phyloP scores from a whole-genome alignment of 2,329 filamentous ascomycete genomes.

The Ramularia collo-cygni region DNA sequence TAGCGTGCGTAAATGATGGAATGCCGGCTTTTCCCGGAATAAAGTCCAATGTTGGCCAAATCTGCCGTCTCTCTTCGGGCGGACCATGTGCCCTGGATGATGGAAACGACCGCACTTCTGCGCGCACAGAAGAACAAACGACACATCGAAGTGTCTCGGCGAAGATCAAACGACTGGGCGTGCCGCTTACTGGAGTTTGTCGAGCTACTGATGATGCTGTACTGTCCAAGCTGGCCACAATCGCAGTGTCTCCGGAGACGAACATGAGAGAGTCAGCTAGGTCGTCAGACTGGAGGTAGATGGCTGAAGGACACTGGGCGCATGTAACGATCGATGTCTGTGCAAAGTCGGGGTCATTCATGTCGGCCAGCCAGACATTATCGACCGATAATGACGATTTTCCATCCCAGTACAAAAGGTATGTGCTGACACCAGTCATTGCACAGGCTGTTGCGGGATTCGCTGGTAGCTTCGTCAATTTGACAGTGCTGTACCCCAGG shows the following conservation, averaged over 20 bases:
- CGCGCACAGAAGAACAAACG: conserved; percentile 41
- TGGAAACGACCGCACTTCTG: conserved; percentile 26
- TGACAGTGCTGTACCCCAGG: conserved; percentile 24
- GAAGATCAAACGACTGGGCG: conserved; percentile 26
- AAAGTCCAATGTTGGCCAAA: conserved; percentile 42
- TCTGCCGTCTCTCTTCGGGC: conserved; percentile 29
- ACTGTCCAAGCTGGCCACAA: conserved; percentile 15
- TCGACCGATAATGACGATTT: conserved; percentile 11
- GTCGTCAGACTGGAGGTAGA: conserved; percentile 11
- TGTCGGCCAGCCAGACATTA: conserved; percentile 26
- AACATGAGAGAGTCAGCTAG: conserved; percentile 21
- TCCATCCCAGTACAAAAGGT: conserved; percentile 21
- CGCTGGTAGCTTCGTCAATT: conserved; percentile 12
- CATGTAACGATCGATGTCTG: conserved; percentile 21
- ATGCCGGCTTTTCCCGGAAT: conserved; percentile 24
- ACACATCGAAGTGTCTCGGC: conserved; percentile 33
- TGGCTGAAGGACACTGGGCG: conserved; percentile 19
- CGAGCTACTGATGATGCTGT: conserved; percentile 21
- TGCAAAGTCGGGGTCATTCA: conserved; percentile 18
- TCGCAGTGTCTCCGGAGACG: conserved; percentile 19
- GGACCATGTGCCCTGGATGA: conserved; percentile 16
- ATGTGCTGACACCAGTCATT: conserved; percentile 21
- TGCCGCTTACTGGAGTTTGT: conserved; percentile 24
- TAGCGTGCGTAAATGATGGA: conserved; percentile 25
- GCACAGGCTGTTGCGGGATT: conserved; percentile 17